Evolutionary conservation across 306 rosid genomes (phyloP).

Genomic region (Trifolium dubium): DNA sequence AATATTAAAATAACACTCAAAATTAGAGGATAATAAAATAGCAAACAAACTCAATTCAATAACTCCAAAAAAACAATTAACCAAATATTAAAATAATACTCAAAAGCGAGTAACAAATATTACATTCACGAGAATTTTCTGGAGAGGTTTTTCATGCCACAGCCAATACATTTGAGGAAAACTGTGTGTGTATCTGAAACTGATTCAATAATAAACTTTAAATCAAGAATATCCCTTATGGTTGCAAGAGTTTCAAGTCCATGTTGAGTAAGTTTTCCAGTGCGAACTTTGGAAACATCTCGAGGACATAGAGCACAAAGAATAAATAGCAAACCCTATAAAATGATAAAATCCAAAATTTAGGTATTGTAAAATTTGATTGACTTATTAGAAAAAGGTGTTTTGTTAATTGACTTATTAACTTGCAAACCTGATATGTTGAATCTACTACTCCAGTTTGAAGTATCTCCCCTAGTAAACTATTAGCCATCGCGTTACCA

Average conservation of each 20-base stretch:
- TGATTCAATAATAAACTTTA: no score
- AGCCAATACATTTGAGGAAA: slow-evolving; percentile 76
- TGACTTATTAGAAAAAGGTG: no score
- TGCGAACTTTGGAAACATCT: slow-evolving; percentile 89
- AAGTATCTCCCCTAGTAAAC: slow-evolving; percentile 73
- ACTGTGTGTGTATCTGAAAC: no score
- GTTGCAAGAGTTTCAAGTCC: slow-evolving; percentile 80
- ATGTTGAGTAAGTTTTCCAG: slow-evolving; percentile 73
- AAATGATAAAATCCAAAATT: no score
- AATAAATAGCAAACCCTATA: slow-evolving; percentile 85
- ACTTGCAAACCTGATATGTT: slow-evolving; percentile 77
- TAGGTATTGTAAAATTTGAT: no score
- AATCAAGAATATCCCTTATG: slow-evolving; percentile 67
- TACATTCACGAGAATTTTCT: no score
- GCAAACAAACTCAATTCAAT: no score
- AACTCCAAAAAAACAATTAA: no score
- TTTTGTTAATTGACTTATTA: not conserved
- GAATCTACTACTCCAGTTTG: slow-evolving; percentile 94
- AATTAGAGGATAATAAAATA: no score
- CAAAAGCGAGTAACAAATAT: no score
- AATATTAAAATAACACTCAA: no score
- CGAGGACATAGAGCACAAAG: slow-evolving; percentile 88
- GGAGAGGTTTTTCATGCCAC: slow-evolving; percentile 75
- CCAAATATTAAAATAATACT: no score
- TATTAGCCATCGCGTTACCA: slow-evolving; percentile 64